Evolutionary conservation across 2,329 filamentous ascomycete genomes (phyloP), one percentile per base, ranked within the genome.

Genomic region (Pseudogymnoascus sp.): DNA sequence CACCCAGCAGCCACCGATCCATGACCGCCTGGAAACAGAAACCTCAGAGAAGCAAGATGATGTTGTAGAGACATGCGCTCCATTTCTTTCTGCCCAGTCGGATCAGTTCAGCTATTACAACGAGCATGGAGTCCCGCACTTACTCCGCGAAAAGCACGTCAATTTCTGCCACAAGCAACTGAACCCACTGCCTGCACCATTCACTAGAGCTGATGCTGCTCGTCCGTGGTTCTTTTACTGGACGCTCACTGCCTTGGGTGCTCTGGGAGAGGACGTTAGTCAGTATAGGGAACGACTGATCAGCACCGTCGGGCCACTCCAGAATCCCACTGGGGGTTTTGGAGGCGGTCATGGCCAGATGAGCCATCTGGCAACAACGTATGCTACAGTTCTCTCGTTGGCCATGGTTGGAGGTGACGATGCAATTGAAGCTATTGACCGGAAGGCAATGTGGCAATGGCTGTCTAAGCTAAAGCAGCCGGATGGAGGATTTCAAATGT

Each of bases 201-300:
- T 89, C 75, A 86, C 88, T 61, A 82, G 82, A 59, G 84, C 92
- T 68, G 95, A 99, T 79, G 88, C 95, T 33, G 93, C 90, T 72
- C 82, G 93, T 63, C 93, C 95, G 9, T 99, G 95, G 95, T 84
- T 96, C 71, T 82, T 96, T 67, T 97, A 97, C 78, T 99, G 95
- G 95, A 89, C 85, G 62, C 79, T 97, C 62, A 85, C 88, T 35
- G 91, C 85, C 2, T 79, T 99, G 67, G 80, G 83, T 26, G 80
- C 93, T 35, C 78, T 99, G 60, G 92, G 91, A 59, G 85, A 92
- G 72, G 90, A 96, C 73, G 75, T 85, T 40, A 79, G 77, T 7
- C 71, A 74, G 63, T 93, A 91, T 75, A 84, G 88, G 63, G 78
- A 88, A 67, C 81, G 83, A 76, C 84, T 93, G 64, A 78, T 90